Evolutionary conservation across 2,329 filamentous ascomycete species (phyloP).

Genomic region (Xylaria sp.): DNA sequence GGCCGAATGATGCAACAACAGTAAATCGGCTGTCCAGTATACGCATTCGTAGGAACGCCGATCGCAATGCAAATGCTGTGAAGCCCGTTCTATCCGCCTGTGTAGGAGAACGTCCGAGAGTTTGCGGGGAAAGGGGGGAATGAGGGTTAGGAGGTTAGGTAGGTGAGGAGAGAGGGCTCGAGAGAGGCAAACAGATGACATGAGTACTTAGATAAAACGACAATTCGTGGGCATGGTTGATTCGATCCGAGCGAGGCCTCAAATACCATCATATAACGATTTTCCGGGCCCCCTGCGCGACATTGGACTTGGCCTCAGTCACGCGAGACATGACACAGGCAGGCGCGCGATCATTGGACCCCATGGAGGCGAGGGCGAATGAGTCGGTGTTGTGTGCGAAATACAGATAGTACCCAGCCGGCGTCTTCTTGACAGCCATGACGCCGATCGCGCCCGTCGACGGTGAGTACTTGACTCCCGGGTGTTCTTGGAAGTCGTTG

Average conservation of each 20-base stretch:
- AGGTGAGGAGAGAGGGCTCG: not conserved
- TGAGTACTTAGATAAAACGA: not conserved
- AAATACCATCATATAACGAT: constrained; percentile 36
- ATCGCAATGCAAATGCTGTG: constrained; percentile 4
- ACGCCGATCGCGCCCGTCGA: constrained; percentile 89
- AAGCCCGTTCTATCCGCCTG: not conserved
- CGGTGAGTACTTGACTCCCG: constrained; percentile 77
- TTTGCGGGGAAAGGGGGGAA: constrained; percentile 3
- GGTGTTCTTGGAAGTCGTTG: constrained; percentile 91
- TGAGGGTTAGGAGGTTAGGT: not conserved
- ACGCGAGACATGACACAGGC: constrained; percentile 87
- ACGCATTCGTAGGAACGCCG: constrained; percentile 12
- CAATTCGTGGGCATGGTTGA: not conserved
- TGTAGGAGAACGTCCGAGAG: constrained; percentile 12
- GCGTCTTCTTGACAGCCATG: constrained; percentile 84
- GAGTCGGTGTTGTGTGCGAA: constrained; percentile 96
- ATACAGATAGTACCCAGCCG: constrained; percentile 77
- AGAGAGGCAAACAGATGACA: not conserved
- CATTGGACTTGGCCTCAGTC: constrained; percentile 48
- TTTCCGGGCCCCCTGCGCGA: constrained; percentile 59
- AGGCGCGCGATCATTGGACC: constrained; percentile 73
- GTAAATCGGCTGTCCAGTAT: constrained; percentile 4
- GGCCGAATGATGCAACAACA: not conserved
- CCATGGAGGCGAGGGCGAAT: constrained; percentile 86
- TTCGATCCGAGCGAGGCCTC: not conserved